Evolutionary conservation across 441 rosid genomes (phyloP).

Genomic region (Geranium incanum): DNA sequence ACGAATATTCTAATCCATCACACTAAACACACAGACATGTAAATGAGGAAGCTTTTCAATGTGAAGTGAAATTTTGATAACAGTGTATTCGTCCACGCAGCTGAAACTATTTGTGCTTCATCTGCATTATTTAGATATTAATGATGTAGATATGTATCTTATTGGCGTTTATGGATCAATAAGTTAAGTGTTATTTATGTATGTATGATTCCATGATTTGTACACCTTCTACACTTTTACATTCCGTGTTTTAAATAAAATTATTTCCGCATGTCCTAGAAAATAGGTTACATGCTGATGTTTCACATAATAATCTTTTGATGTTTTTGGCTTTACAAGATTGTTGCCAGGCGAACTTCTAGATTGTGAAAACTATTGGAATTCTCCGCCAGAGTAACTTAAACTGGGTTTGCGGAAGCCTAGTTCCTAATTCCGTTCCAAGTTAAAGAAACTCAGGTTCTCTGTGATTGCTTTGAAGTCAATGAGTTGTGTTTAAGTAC

Average conservation of each 20-base stretch:
- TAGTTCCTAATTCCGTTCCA: not conserved
- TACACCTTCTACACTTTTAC: not conserved
- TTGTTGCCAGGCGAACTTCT: not conserved
- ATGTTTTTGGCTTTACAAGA: not conserved
- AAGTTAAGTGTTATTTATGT: not conserved
- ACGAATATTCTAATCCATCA: not conserved
- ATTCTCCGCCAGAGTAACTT: not conserved
- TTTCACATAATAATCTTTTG: not conserved
- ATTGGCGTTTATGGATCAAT: not conserved
- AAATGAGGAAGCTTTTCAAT: not conserved
- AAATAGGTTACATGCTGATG: not conserved
- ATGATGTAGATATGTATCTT: not conserved
- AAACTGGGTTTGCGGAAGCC: not conserved
- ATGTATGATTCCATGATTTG: not conserved
- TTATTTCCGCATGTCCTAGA: not conserved
- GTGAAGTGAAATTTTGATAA: not conserved
- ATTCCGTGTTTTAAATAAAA: not conserved
- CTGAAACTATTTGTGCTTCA: too few relatives aligned
- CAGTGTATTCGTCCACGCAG: not conserved
- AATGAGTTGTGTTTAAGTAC: not conserved
- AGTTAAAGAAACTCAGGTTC: not conserved
- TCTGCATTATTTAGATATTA: not conserved
- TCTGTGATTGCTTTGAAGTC: not conserved
- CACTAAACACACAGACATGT: not conserved
- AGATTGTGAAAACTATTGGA: not conserved